Conservation (phyloP, 129 eudicot species). For the Helianthus annuus region DNA sequence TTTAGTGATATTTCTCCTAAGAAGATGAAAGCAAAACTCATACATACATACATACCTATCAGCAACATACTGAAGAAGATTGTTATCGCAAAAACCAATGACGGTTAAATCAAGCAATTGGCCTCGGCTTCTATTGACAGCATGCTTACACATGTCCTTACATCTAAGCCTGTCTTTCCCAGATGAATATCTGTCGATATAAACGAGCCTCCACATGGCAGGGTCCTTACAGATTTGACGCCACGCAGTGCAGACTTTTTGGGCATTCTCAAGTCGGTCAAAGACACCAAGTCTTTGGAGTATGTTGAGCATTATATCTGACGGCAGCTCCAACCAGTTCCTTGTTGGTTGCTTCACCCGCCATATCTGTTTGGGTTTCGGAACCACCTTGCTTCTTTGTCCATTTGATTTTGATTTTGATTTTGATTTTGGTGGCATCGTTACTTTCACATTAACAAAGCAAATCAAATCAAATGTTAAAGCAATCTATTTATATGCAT, state of each 20-base stretch:
- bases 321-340: conserved; percentile 12
- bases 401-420: conserved; percentile 6
- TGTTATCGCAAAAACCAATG: not conserved
- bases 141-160: not conserved
- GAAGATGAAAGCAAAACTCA: not conserved
- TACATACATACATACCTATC: too few species aligned
- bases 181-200: not conserved
- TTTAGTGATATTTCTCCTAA: not conserved
- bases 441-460: not conserved
- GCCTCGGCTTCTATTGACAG: conserved; percentile 6
- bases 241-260: conserved; percentile 7
- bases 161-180: not conserved
- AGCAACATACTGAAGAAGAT: conserved; percentile 1
- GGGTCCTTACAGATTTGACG: conserved; percentile 3
- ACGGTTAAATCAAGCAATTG: not conserved
- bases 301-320: not conserved
- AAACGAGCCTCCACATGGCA: not conserved
- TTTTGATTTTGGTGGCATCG: not conserved
- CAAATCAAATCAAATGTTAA: not conserved
- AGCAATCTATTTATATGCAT: too few species aligned
- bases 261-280: not conserved
- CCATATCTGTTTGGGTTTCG: not conserved
- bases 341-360: not conserved
- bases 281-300: not conserved
- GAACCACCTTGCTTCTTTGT: not conserved